phyloP scores from a whole-genome alignment of 805 yeast species.

The Starmerella floris region DNA sequence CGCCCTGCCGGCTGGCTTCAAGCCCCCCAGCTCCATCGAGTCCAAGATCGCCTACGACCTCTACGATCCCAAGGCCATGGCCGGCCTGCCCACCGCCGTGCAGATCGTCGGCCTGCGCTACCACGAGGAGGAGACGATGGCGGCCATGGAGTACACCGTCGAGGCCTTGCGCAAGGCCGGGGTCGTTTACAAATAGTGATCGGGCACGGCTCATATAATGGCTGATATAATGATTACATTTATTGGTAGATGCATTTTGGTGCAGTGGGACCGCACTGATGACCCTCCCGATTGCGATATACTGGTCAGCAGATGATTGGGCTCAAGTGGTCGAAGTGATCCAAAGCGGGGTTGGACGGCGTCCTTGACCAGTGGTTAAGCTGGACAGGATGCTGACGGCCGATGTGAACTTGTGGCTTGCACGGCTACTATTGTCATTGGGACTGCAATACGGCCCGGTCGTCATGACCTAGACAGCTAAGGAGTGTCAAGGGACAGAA shows the following conservation, averaged over 20 bases:
- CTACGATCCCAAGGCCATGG: conserved; percentile 40
- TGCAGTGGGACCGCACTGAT: no score
- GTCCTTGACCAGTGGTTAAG: no score
- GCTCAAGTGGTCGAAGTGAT: background rate
- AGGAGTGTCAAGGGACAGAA: no score
- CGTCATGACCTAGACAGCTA: no score
- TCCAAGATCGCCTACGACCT: conserved; percentile 35
- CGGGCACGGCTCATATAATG: background rate
- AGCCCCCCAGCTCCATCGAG: conserved; percentile 25
- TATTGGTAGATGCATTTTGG: no score
- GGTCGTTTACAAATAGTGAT: background rate
- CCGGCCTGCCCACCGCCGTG: conserved; percentile 49
- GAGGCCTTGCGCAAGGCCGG: conserved; percentile 12
- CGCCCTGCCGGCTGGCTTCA: conserved; percentile 24
- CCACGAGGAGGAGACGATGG: conserved; percentile 49
- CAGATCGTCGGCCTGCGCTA: conserved; percentile 47
- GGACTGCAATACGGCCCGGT: no score
- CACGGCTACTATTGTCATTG: no score
- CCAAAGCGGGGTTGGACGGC: no score
- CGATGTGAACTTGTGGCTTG: no score
- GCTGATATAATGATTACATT: background rate
- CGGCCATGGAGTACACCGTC: conserved; percentile 34
- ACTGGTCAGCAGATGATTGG: background rate
- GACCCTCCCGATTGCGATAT: no score
- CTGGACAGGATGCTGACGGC: no score